phyloP scores from a whole-genome alignment of 306 rosid genomes.

The Quercus ilex region DNA sequence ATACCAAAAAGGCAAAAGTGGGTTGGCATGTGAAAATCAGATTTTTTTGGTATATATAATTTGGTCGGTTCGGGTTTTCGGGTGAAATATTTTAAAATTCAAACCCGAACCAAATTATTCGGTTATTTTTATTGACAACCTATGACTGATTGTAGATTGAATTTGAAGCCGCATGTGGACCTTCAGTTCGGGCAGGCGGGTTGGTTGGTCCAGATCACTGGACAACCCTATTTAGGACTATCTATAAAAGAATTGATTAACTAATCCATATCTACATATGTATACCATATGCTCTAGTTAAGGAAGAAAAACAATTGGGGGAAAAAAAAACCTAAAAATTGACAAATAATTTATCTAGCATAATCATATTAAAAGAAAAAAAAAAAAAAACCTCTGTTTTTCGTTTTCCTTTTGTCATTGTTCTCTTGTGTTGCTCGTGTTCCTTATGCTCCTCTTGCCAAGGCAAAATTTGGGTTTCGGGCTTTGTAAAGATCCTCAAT shows the following conservation, averaged over 20 bases:
- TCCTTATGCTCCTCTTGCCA: slow-evolving; percentile 54
- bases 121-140: too few species aligned
- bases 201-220: too few species aligned
- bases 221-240: background rate
- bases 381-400: too few species aligned
- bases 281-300: background rate
- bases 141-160: too few species aligned
- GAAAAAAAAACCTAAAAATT: background rate
- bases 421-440: background rate
- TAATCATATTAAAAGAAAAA: background rate
- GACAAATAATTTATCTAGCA: background rate
- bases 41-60: too few species aligned
- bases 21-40: too few species aligned
- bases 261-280: background rate
- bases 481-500: slow-evolving; percentile 23
- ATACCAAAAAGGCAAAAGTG: too few species aligned
- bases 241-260: slow-evolving; percentile 2
- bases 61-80: too few species aligned
- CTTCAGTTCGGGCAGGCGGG: too few species aligned
- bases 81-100: too few species aligned
- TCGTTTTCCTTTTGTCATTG: background rate
- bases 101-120: too few species aligned
- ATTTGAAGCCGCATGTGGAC: too few species aligned
- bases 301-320: background rate
- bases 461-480: slow-evolving; percentile 37